A percentile compares a stretch with the other conserved stretches of the same genome.
These are phyloP conservation scores for Sarocladium brachiariae DNA, from an alignment of 2,329 filamentous ascomycete species.

Conservation along the genomic window DNA sequence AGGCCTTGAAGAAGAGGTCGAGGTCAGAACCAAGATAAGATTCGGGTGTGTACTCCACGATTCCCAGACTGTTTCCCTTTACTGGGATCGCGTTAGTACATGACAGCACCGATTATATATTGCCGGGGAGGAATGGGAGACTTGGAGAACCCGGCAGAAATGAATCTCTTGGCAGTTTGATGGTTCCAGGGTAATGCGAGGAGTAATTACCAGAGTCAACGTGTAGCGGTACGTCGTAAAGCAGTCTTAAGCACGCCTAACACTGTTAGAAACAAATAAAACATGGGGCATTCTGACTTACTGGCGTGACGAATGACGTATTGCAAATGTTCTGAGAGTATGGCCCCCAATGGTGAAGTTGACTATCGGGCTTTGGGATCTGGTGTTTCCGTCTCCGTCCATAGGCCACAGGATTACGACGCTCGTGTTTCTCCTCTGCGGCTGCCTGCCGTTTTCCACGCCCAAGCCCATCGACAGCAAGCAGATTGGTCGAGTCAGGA, in stretches of 20 bases:
- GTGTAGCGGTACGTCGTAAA: not conserved
- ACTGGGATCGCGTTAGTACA: not conserved
- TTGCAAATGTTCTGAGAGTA: not conserved
- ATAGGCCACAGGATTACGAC: not conserved
- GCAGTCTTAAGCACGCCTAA: conserved; percentile 3
- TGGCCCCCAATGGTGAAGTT: not conserved
- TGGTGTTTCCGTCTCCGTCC: not conserved
- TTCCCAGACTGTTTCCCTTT: not conserved
- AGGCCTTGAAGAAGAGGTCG: not conserved
- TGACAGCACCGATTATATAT: too few species aligned
- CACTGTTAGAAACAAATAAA: not conserved
- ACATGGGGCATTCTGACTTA: not conserved
- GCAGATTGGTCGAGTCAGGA: not conserved
- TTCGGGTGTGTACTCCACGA: conserved; percentile 3
- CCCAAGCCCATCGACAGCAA: not conserved
- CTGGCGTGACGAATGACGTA: not conserved
- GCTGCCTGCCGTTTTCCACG: not conserved
- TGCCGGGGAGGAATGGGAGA: not conserved
- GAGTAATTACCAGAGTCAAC: not conserved
- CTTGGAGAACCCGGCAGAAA: too few species aligned
- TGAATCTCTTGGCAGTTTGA: too few species aligned
- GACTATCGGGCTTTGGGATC: not conserved
- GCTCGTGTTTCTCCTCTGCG: not conserved
- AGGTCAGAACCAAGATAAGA: conserved; percentile 2
- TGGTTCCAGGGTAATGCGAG: too few species aligned